phyloP scores from a whole-genome alignment of 352 stramenopile species.

The Pythium grandisporangium region DNA sequence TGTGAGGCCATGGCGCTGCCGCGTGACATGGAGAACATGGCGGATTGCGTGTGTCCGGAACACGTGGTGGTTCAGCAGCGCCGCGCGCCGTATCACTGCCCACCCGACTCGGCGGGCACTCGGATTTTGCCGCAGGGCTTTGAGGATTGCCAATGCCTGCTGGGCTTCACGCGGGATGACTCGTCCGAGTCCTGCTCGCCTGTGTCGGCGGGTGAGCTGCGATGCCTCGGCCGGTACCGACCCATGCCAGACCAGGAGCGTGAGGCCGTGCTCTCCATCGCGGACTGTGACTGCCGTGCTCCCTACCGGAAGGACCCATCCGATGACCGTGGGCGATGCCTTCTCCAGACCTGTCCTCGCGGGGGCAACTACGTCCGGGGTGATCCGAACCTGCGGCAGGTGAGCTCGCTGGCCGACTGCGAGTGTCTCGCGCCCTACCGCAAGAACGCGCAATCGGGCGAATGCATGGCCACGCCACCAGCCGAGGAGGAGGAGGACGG shows the following conservation, averaged over 20 bases:
- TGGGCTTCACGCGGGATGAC: conserved; percentile 25
- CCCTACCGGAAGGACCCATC: conserved; percentile 76
- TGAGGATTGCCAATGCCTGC: conserved; percentile 24
- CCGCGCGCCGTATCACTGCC: conserved; percentile 18
- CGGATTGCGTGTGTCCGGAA: conserved; percentile 56
- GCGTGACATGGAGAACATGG: conserved; percentile 69
- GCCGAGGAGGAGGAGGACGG: no score
- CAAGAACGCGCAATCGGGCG: conserved; percentile 67
- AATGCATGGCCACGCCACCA: conserved; percentile 27
- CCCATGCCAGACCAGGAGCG: conserved; percentile 16
- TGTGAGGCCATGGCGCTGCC: conserved; percentile 74
- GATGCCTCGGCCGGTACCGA: conserved; percentile 52
- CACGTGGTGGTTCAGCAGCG: conserved; percentile 7
- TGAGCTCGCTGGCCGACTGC: conserved; percentile 69
- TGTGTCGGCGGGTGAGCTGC: conserved; percentile 29
- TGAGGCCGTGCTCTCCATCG: conserved; percentile 36
- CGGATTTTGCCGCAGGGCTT: conserved; percentile 27
- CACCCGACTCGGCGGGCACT: conserved; percentile 17
- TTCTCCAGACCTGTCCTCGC: conserved; percentile 45
- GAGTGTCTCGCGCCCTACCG: conserved; percentile 43
- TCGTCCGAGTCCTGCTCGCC: conserved; percentile 20
- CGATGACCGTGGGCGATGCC: conserved; percentile 35
- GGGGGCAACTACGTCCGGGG: conserved; percentile 73
- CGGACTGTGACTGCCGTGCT: conserved; percentile 62
- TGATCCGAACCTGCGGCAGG: conserved; percentile 1